Percentiles rank a stretch among this genome's conserved stretches.
phyloP scores from a whole-genome alignment of 176 grass and related monocot species.

The Canna indica region DNA sequence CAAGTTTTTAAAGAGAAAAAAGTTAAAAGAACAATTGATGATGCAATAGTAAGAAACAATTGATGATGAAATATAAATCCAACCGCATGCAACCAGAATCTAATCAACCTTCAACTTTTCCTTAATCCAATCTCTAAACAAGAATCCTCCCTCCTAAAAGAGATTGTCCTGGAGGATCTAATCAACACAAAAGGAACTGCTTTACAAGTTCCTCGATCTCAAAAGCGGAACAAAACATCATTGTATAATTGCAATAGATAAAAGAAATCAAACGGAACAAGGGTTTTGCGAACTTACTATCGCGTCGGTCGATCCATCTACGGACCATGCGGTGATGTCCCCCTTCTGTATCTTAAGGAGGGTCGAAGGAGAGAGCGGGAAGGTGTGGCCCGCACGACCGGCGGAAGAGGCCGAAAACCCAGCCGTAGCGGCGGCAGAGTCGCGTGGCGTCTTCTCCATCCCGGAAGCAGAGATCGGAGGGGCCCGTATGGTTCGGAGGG shows the following conservation, averaged over 20 bases:
- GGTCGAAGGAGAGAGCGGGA: constrained; percentile 45
- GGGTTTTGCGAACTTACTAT: constrained; percentile 37
- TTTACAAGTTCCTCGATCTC: not conserved
- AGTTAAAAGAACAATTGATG: too few species aligned
- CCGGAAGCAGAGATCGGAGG: not conserved
- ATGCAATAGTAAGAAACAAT: too few species aligned
- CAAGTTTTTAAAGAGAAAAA: too few species aligned
- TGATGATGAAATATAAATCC: too few species aligned
- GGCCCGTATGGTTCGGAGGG: not conserved
- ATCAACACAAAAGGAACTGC: not conserved
- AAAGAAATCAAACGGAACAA: not conserved
- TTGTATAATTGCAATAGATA: not conserved
- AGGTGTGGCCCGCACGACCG: constrained; percentile 22
- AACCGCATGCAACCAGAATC: too few species aligned
- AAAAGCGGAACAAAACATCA: not conserved
- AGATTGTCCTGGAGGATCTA: not conserved
- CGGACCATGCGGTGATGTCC: constrained; percentile 70
- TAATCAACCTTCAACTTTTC: too few species aligned
- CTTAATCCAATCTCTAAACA: too few species aligned
- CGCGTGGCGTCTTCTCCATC: not conserved
- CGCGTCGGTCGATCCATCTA: constrained; percentile 73
- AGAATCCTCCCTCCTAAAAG: too few species aligned
- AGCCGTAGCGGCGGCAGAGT: not conserved
- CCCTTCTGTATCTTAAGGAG: constrained; percentile 70
- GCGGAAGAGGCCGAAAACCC: constrained; percentile 20